Percentiles rank a stretch among this genome's conserved stretches.
Conservation (phyloP, 768 basidiomycete genomes). For the Dendrothele bispora region DNA sequence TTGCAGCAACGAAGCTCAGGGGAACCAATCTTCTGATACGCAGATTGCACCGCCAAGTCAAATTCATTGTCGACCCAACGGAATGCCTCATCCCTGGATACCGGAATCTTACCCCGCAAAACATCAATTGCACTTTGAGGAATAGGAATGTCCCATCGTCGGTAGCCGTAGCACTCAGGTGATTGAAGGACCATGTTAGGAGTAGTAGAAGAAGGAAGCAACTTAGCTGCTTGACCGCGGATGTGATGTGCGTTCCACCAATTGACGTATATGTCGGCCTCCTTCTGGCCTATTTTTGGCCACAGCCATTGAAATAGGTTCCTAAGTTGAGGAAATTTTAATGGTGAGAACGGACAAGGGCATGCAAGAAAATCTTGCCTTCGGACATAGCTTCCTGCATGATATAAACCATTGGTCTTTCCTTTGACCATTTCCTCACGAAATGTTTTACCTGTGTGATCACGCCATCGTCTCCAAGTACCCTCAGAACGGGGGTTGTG, state of each 20-base stretch:
- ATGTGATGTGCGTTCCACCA: background rate
- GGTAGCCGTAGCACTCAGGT: background rate
- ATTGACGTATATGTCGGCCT: background rate
- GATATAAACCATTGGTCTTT: too few species aligned
- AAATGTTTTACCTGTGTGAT: too few species aligned
- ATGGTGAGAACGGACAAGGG: too few species aligned
- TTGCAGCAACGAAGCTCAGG: background rate
- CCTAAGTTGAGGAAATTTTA: too few species aligned
- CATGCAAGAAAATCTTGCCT: too few species aligned
- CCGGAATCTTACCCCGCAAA: constrained; percentile 3
- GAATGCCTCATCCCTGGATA: constrained; percentile 8
- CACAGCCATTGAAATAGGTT: background rate
- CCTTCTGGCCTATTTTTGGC: background rate
- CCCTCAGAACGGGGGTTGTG: too few species aligned
- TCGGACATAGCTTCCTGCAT: too few species aligned
- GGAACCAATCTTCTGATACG: background rate
- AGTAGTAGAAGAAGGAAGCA: background rate
- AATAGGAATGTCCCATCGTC: background rate
- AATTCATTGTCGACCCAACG: constrained; percentile 12
- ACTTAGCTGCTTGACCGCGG: background rate
- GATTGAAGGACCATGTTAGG: background rate
- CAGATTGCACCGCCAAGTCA: background rate
- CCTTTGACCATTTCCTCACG: too few species aligned
- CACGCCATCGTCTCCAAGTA: too few species aligned
- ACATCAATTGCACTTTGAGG: background rate